Base-by-base conservation (phyloP, 805 yeast species). In the Cyberlindnera lachancei region DNA sequence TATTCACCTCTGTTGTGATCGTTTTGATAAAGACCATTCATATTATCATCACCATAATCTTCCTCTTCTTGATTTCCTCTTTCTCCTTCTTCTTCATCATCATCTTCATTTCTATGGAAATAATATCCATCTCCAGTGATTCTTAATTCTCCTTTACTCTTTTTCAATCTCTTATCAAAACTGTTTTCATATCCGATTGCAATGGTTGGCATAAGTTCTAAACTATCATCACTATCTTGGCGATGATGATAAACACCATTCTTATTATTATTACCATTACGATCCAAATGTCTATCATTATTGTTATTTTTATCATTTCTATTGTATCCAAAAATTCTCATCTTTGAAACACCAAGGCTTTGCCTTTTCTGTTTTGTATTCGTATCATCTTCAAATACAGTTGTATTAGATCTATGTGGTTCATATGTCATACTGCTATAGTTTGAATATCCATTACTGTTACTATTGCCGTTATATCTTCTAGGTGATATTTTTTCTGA, bases 121-220 rank as follows among this genome's bases (percentile, higher is more conserved):
- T 42, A 50, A 23, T 46, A 50, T 0, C 53, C 55, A 22, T 38
- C 36, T 1, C 44, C 44, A 2, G 50, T 48, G 30, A 48, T 50
- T 23, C 52, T 39, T 22, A 50, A 21, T 25, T 46, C 55, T 14
- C 50, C 42, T 4, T 38, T 33, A 15, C 34, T 36, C 8, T 34
- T 36, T 35, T 33, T 36, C 14, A 42, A 24, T 21, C 34, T 26
- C 19, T 39, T 42, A 12, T 40, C 41, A 16, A 46, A 18, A 9
- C 48, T 41, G 28, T 50, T 50, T 30, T 50, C 52, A 30, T 36
- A 48, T 6, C 55, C 55, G 38, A 45, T 43, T 2, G 55, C 55
- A 12, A 50, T 21, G 1, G 55, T 50, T 3, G 55, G 55, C 52
- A 46, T 48, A 20, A 50, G 21, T 16, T 37, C 48, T 23, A 50